Base-by-base conservation (phyloP, 352 stramenopile genomes). In the Globisporangium cylindrosporum region DNA sequence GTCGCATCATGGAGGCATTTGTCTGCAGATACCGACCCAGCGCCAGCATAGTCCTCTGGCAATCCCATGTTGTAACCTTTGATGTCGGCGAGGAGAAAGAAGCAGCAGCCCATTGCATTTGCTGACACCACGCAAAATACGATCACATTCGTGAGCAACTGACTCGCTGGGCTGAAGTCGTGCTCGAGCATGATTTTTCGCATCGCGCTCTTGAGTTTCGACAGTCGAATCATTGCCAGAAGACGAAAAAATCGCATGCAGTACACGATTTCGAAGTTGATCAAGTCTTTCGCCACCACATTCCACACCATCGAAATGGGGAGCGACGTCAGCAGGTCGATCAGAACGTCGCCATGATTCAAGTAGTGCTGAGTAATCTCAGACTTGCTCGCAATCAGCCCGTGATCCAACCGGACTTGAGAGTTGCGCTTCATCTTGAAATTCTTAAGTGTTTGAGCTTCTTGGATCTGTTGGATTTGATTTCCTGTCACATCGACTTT, bases 1-100 rank as follows among this genome's bases (percentile, higher is more conserved):
- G 68, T 87, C 0, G 84, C 80, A 58, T 85, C 70, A 18, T 84
- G 68, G 7, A 92, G 77, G 27, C 84, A 92, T 6, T 64, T 59
- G 10, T 75, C 59, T 27, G 68, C 55, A 15, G 79, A 78, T 4
- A 89, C 71, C 0, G 79, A 88, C 8, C 64, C 60, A 2, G 64
- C 54, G 1, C 49, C 15, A 5, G 79, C 67, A 41, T 29, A 68
- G 2, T 14, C 27, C 8, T 12, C 10, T 8, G 41, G 59, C 4
- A 66, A 6, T 6, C 54, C 57, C 25, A 61, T 14, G 32, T 63
- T 56, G 41, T 54, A 64, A 41, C 62, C 29, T n/a, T 55, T 29
- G 4, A 61, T 14, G 46, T 75, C 72, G 1, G 69, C 69, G 14
- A 70, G 25, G 4, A 77, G 43, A 41, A 73, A 79, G 53, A 77